Base-by-base conservation (phyloP, 805 yeast species). In the Jamesozyma piceae region DNA sequence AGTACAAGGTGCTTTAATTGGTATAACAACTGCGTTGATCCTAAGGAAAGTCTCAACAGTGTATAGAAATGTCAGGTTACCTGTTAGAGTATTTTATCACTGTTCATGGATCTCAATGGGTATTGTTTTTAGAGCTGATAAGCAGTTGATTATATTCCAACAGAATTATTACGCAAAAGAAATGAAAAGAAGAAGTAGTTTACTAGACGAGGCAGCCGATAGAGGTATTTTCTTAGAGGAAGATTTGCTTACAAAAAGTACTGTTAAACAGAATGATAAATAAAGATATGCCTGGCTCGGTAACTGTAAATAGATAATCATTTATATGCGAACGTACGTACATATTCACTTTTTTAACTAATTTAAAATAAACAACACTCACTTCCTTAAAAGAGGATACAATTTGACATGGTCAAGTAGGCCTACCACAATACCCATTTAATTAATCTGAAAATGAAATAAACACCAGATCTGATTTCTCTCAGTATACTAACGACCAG, bases 191-290 rank as follows among this genome's bases (percentile, higher is more conserved):
- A 60, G 71, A 46, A 55, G 54, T 30, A 59, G 52, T 37, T 52
- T 67, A 20, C 42, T 69, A 33, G 68, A 68, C 44, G 69, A 67
- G 31, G 73, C 73, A 22, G 73, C 73, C 11, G 73, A 69, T 24
- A 58, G 68, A 42, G 74, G 73, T 3, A 55, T 67, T 15, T 68
- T 65, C 38, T 43, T 68, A 33, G 72, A 68, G 41, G 71, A 66
- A 26, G 40, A 38, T 18, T 34, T 38, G 3, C 22, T 38, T 5
- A 22, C 44, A 14, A 24, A 36, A 4, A 36, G 44, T 37, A 28
- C 24, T 6, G 36, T 36, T 4, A 29, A 35, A 11, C 28, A 35
- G 19, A 17, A 26, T 24, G 28, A 24, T 11, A 24, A 33, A 14
- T 32, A 22, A 37, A 17, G 22, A 21, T 24, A 24, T 24, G 11